A percentile compares a stretch with the other conserved stretches of the same genome.
Conservation (phyloP, 345 rosid species). For the Hirschfeldia incana region DNA sequence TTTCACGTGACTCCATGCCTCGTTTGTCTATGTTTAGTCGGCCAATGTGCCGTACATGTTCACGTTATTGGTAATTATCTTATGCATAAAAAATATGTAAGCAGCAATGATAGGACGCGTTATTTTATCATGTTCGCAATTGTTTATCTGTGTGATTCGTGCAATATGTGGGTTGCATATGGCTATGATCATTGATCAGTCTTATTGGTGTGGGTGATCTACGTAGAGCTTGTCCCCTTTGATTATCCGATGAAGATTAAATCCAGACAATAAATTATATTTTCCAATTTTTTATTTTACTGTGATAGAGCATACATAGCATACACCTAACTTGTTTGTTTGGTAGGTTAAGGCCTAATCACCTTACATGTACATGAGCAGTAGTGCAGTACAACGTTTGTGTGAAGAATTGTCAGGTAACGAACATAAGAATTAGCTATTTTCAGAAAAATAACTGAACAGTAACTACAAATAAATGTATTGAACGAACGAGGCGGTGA, state of each 20-base stretch:
- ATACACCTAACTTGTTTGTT: background rate
- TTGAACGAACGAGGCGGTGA: background rate
- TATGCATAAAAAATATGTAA: background rate
- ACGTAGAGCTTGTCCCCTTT: background rate
- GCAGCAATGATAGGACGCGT: background rate
- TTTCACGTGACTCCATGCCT: slow-evolving; percentile 35
- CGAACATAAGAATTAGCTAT: background rate
- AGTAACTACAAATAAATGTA: background rate
- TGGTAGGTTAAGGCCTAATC: background rate
- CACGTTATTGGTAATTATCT: slow-evolving; percentile 18
- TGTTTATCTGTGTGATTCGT: background rate
- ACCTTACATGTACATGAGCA: background rate
- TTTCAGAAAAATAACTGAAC: background rate
- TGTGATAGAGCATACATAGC: background rate
- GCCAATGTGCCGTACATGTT: slow-evolving; percentile 37
- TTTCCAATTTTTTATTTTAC: background rate
- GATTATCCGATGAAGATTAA: background rate
- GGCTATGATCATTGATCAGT: background rate
- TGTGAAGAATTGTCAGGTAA: background rate
- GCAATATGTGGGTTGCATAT: slow-evolving; percentile 28
- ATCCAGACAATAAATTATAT: background rate
- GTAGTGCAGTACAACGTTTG: background rate
- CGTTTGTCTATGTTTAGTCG: slow-evolving; percentile 34
- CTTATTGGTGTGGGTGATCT: background rate
- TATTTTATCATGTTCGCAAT: slow-evolving; percentile 13